Evolutionary conservation across 371 early-diverging fungal genomes (phyloP), one percentile per base, ranked within the genome.

Genomic region (Smittium culicis): DNA sequence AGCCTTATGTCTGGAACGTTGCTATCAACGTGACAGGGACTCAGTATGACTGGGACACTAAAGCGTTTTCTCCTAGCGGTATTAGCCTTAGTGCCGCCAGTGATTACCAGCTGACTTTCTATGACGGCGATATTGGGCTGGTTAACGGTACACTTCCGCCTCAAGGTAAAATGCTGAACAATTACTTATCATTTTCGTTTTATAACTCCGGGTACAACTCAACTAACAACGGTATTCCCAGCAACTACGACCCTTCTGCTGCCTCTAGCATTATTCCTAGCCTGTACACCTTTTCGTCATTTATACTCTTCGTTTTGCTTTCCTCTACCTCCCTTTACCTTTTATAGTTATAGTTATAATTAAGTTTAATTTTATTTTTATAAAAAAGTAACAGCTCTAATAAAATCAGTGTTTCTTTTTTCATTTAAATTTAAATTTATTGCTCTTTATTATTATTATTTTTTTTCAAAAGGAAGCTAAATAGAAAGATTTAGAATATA

Each of bases 141-240:
- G 60, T 28, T 8, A 57, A 73, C 45, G 71, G 71, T 25, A 73
- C 71, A 60, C 71, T 71, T 0, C 70, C 73, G 0, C 70, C 69
- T 1, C 70, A 76, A 29, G 62, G 73, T 59, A 69, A 71, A 45
- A 70, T 73, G 28, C 5, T 14, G 11, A 25, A 25, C 31, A 59
- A 31, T 8, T 5, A 16, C n/a, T 35, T 73, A 67, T 60, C 66
- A 69, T 33, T 66, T n/a, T 58, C 66, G 29, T 8, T 66, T 61
- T 66, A 56, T 45, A n/a, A 20, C 8, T 58, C 60, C 20, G 20
- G 8, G 5, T 66, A 66, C 27, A 30, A 66, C 35, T 24, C n/a
- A 3, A 76, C 77, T 14, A 76, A 76, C 64, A 73, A 76, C 16
- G 77, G 77, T 29, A 72, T 76, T 56, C 77, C 77, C 3, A 57